Conservation (phyloP, 2,329 filamentous ascomycete species). For the Xylariaceae sp. region DNA sequence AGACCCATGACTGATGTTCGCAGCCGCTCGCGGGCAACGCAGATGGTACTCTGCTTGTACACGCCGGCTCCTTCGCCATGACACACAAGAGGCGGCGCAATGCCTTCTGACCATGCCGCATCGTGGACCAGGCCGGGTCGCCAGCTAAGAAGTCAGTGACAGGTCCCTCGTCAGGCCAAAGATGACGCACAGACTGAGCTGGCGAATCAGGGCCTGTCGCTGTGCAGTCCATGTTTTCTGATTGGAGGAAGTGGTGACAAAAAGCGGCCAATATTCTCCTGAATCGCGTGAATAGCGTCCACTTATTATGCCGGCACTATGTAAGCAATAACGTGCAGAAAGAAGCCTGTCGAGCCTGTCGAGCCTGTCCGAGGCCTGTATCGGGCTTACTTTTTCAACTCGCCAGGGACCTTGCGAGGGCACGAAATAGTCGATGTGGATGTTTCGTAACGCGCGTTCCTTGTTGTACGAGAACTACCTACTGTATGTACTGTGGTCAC, state of each 20-base stretch:
- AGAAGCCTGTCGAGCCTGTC: constrained; percentile 18
- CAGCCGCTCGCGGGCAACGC: neutral
- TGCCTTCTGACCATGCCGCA: too few relatives aligned
- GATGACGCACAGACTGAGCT: constrained; percentile 26
- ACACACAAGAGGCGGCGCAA: too few relatives aligned
- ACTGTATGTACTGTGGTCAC: too few relatives aligned
- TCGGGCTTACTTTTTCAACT: neutral
- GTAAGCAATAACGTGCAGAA: constrained; percentile 24
- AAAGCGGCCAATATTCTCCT: constrained; percentile 23
- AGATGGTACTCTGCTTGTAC: too few relatives aligned
- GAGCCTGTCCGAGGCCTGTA: constrained; percentile 21
- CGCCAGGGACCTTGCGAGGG: too few relatives aligned
- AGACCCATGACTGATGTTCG: constrained; percentile 7
- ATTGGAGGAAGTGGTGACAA: constrained; percentile 30
- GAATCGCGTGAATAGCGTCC: constrained; percentile 17
- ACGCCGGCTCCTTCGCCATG: too few relatives aligned
- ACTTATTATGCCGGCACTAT: constrained; percentile 28
- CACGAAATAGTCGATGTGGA: too few relatives aligned
- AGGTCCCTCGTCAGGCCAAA: too few relatives aligned
- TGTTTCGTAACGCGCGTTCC: too few relatives aligned
- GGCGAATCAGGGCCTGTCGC: constrained; percentile 17
- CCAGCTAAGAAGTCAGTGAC: too few relatives aligned
- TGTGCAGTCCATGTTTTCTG: constrained; percentile 10
- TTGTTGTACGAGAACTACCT: too few relatives aligned
- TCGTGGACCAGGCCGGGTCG: too few relatives aligned